Base-by-base conservation (phyloP, 257 asterid genomes). In the Sherardia arvensis region DNA sequence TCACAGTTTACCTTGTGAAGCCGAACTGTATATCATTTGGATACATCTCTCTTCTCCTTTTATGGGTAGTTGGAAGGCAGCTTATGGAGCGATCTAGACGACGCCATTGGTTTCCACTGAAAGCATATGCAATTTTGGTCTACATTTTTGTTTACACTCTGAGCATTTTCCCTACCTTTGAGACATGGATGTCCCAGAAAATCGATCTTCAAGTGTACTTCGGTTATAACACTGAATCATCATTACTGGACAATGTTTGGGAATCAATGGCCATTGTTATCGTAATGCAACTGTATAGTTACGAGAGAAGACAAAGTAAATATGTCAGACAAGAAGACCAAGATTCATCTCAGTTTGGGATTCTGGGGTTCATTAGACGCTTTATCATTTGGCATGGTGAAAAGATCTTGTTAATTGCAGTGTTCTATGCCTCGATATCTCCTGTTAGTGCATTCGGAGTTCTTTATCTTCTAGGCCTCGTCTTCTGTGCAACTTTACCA, bases 251-350 rank as follows among this genome's bases (percentile, higher is more conserved):
- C 69, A 87, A 93, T 81, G 88, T 86, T 60, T 85, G 95, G 88
- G 96, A 85, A 76, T 90, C 97, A 75, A 78, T 93, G 49, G 97
- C 97, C 65, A 80, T 93, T 38, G 78, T 87, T 71, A 79, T 90
- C 69, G 97, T 93, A 73, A 93, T 93, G 99, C 97, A 93, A 81
- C 95, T 93, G 77, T 90, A 93, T 63, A 93, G 97, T 80, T 93
- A 93, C 23, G 99, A 93, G 76, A 87, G 99, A 81, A 85, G 99
- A 74, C 95, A 93, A 74, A 93, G 95, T 87, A 83, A 84, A 76
- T 67, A 49, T 69, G 68, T 76, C 77, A 74, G 72, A 70, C 77
- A 85, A 57, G 95, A 78, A 68, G 84, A 78, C 73, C 66, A 80
- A 25, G 84, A 84, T 32, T 78, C 79, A 45, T 69, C 80, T 66